A percentile compares a stretch with the other conserved stretches of the same genome.
These are phyloP conservation scores for Cyathus striatus DNA, from an alignment of 768 basidiomycete species.

Conservation along the genomic window DNA sequence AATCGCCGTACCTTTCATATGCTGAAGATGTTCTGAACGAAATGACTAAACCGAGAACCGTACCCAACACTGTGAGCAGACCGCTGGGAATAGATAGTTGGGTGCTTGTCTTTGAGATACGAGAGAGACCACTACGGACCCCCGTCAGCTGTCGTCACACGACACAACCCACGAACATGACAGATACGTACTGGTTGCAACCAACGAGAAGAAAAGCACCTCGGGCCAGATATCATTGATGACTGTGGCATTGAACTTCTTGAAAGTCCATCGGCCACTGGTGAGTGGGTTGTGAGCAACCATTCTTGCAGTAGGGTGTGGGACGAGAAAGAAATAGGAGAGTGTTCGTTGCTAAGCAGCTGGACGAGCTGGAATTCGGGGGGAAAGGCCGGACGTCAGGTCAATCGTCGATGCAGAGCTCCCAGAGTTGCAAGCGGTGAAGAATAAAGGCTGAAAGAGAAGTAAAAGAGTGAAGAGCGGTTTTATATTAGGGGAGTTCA, in stretches of 20 bases:
- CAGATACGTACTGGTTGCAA: constrained; percentile 47
- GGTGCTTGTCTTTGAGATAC: constrained; percentile 45
- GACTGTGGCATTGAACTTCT: constrained; percentile 53
- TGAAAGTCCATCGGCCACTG: constrained; percentile 39
- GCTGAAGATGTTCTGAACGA: constrained; percentile 72
- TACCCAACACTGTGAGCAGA: constrained; percentile 68
- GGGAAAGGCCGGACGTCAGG: neutral
- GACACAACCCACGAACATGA: no score
- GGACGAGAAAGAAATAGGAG: neutral
- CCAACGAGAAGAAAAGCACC: constrained; percentile 51
- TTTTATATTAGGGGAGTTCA: no score
- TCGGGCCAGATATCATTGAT: constrained; percentile 67
- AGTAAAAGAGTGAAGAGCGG: neutral
- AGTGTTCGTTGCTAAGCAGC: neutral
- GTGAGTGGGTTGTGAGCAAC: constrained; percentile 43
- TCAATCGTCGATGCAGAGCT: no score
- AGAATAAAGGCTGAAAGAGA: neutral
- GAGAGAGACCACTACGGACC: constrained; percentile 52
- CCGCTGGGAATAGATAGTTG: constrained; percentile 47
- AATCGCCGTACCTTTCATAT: constrained; percentile 50
- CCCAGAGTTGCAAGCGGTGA: neutral
- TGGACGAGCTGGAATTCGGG: neutral
- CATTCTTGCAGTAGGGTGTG: constrained; percentile 16
- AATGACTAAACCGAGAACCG: constrained; percentile 66
- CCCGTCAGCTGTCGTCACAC: no score